Evolutionary conservation across 306 rosid species (phyloP), one percentile per base, ranked within the genome.

Genomic region (Cercis canadensis): DNA sequence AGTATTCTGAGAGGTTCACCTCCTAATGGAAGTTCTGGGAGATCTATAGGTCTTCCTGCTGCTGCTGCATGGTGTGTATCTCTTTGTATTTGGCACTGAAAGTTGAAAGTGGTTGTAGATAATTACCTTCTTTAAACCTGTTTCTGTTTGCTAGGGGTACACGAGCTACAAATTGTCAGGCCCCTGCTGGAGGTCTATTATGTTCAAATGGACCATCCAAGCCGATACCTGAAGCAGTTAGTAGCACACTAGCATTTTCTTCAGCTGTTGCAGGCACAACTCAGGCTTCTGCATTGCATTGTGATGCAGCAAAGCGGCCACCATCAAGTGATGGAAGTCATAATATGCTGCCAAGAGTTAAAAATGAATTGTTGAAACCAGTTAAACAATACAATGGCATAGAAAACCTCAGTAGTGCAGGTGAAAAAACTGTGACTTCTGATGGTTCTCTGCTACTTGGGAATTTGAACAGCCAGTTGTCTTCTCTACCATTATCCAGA

Each of bases 11-110:
- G 80, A 81, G 88, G 78, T 76, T 88, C 92, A 69, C 92, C 93
- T 79, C 87, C 98, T 52, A 82, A 84, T 77, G 96, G 85, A 74
- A 82, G 77, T 72, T 67, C 88, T 62, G 89, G 79, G 58, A 87
- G 81, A 62, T 81, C 87, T 62, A 13, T 84, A 14, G 74, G 76
- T 50, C 96, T 95, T 40, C 87, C 96, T 52, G 78, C 92, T 33
- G 87, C 90, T 37, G 81, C 87, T 59, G 85, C 97, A 71, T 87
- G 98, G 97, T 90, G 87, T 69, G 73, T 57, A 15, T 15, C 67
- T 68, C 67, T 54, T 44, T 67, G 33, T 43, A 10, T 76, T 67
- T 58, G 31, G 62, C 68, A 69, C 39, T 69, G 50, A 57, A 63
- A 31, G 53, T 59, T 68, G 11, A 37, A 37, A 18, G 58, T 41